These are phyloP conservation scores for Flaveria robusta DNA, from an alignment of 129 eudicot genomes.

Conservation along the genomic window DNA sequence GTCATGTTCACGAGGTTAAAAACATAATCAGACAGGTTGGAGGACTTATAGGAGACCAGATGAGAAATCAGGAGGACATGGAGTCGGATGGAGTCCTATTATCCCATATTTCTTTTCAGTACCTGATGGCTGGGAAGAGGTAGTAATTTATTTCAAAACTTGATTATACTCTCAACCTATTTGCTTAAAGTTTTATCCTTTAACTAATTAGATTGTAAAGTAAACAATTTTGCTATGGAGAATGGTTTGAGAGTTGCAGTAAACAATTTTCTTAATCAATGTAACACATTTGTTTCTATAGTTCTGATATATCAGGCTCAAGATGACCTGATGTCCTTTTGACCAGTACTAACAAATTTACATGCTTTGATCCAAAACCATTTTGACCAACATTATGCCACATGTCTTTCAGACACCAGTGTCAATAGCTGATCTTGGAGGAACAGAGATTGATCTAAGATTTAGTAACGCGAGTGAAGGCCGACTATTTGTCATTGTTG, in stretches of 20 bases:
- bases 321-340: too few relatives aligned
- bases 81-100: slow-evolving; percentile 99
- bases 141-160: slow-evolving; percentile 3
- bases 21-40: slow-evolving; percentile 97
- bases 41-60: slow-evolving; percentile 96
- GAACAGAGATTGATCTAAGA: slow-evolving; percentile 91
- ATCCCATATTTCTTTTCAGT: slow-evolving; percentile 76
- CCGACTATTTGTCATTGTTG: slow-evolving; percentile 71
- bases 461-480: slow-evolving; percentile 77
- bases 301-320: too few relatives aligned
- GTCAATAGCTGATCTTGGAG: slow-evolving; percentile 96
- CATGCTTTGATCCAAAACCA: not conserved
- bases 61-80: slow-evolving; percentile 98
- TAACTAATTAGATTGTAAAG: not conserved
- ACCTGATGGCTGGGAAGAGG: slow-evolving; percentile 92
- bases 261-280: too few relatives aligned
- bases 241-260: not conserved
- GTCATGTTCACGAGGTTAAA: slow-evolving; percentile 36
- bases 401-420: slow-evolving; percentile 71
- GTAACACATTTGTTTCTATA: too few relatives aligned
- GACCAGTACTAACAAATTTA: not conserved
- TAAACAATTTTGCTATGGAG: not conserved
- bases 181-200: not conserved
- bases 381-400: not conserved
- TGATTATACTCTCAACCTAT: not conserved